Base-by-base conservation (phyloP, 2,329 filamentous ascomycete genomes). In the Taxawa tesnikishii region DNA sequence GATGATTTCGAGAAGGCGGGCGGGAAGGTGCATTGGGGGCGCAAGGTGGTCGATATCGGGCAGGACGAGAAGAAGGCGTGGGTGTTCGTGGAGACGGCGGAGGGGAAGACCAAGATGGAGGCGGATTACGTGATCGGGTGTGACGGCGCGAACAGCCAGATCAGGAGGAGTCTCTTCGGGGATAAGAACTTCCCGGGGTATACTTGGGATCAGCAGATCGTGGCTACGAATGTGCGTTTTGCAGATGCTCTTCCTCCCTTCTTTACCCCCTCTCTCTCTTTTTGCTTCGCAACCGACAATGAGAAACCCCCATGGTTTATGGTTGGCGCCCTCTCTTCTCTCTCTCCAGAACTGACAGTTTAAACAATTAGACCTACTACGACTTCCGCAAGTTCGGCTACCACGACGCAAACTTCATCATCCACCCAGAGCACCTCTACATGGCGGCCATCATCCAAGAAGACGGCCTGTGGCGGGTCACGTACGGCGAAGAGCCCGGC, bases 321-420 rank as follows among this genome's bases (percentile, higher is more conserved):
- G n/a, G n/a, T n/a, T n/a, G n/a, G n/a, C n/a, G n/a, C n/a, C n/a
- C n/a, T n/a, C n/a, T n/a, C n/a, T n/a, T n/a, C n/a, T n/a, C n/a
- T n/a, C n/a, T n/a, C n/a, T n/a, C n/a, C n/a, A n/a, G n/a, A n/a
- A n/a, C n/a, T n/a, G n/a, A n/a, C n/a, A n/a, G n/a, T n/a, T n/a
- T n/a, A n/a, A n/a, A n/a, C n/a, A n/a, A n/a, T 8, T 25, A 40
- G 35, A 40, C 38, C 6, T 39, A 43, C 15, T 59, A 57, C 34
- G 49, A 51, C 8, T 59, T 59, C 36, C 39, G 49, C 5, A 43
- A 46, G 8, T 47, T 56, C 19, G 51, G 47, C 14, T 62, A 58
- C 43, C 43, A 44, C 26, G 54, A 56, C 26, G 54, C 53, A 8
- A 62, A 62, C 26, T 62, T 61, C 43, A 45, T 62, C 37, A 47